These are phyloP conservation scores for Hypsizygus ulmarius DNA, from an alignment of 1,284 basidiomycete genomes.

Conservation along the genomic window DNA sequence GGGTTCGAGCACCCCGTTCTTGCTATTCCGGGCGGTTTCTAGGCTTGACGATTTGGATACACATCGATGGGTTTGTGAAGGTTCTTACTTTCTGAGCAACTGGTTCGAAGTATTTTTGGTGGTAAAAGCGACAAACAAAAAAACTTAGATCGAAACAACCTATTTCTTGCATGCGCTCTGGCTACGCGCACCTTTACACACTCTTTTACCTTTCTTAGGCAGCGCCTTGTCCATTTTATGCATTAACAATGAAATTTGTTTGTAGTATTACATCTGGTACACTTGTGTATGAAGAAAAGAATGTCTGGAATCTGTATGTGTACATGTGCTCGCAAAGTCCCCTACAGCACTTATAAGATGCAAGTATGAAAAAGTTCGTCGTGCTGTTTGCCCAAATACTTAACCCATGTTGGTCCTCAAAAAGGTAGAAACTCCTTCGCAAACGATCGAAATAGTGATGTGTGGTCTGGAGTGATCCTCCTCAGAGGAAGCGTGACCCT, in stretches of 20 bases:
- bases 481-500: too few relatives aligned
- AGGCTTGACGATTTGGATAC: slow-evolving; percentile 21
- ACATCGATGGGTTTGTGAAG: neutral
- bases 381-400: too few relatives aligned
- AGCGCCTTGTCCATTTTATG: slow-evolving; percentile 1
- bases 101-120: neutral
- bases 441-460: too few relatives aligned
- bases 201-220: slow-evolving; percentile 7
- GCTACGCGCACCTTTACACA: slow-evolving; percentile 8
- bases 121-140: slow-evolving; percentile 4
- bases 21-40: slow-evolving; percentile 43
- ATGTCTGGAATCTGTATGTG: too few relatives aligned
- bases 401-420: too few relatives aligned
- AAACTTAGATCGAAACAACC: neutral
- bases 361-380: too few relatives aligned
- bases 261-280: slow-evolving; percentile 1
- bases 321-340: too few relatives aligned
- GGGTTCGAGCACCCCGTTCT: slow-evolving; percentile 50
- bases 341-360: too few relatives aligned
- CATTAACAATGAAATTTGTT: slow-evolving; percentile 10
- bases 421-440: too few relatives aligned
- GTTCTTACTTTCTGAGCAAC: neutral
- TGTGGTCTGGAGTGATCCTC: too few relatives aligned
- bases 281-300: too few relatives aligned
- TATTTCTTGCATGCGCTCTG: slow-evolving; percentile 2